Evolutionary conservation across 768 basidiomycete genomes (phyloP), one percentile per base, ranked within the genome.

Genomic region (Suillus paluster): DNA sequence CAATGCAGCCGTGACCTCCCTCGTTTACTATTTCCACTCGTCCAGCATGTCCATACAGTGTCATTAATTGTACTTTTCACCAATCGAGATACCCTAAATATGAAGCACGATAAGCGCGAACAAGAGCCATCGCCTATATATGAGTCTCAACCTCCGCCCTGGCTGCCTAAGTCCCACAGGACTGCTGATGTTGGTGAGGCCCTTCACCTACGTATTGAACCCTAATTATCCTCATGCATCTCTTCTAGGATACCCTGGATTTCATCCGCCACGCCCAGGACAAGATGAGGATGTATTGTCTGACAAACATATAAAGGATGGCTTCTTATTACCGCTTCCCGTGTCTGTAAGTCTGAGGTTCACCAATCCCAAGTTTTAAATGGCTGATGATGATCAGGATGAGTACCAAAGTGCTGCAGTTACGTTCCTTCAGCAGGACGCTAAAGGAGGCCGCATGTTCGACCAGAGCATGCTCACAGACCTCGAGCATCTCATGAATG

Each of bases 241-340:
- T 60, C 2, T 59, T 60, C 2, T 59, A 94, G 92, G 92, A 19
- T 92, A 89, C 71, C 79, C 83, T 59, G 90, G 91, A 12, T 93
- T 90, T 67, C 81, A 87, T 70, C 93, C 93, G 48, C 91, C 93
- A 7, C 82, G 83, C 44, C 84, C 88, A 19, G 83, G 85, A 6
- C 90, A 92, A 70, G 87, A 89, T 59, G 92, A 94, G 71, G 92
- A 93, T 67, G 69, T 84, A 2, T 76, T 95, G 46, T 86, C 90
- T 0, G 84, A 86, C 46, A 64, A 70, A 1, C 88, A 86, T 66
- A 81, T 94, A 38, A 86, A 86, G 76, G 82, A 82, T 70, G 93
- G 93, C 1, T 87, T 89, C 63, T 69, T 75, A 14, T 75, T 88
- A 27, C 70, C 75, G 6, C 77, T 79, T 15, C 79, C 84, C 33